Evolutionary conservation across 2,329 filamentous ascomycete genomes (phyloP).

Genomic region (Fusarium beomiforme): DNA sequence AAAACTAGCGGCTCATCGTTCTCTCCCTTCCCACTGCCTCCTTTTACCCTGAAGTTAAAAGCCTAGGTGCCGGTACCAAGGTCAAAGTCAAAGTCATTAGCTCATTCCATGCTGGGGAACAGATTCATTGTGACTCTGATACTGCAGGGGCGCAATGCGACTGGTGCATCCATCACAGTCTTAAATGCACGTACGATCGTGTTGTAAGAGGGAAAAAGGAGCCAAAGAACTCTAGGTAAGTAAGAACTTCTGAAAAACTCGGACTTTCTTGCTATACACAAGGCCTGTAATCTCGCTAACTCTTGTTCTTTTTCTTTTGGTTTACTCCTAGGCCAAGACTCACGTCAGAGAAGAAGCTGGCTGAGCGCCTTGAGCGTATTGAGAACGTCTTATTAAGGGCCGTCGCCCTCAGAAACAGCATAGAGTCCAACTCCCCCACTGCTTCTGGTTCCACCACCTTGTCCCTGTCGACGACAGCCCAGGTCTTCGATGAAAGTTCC

Average conservation of each 20-base stretch:
- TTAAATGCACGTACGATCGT: constrained; percentile 31
- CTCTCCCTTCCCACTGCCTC: not conserved
- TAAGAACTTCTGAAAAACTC: constrained; percentile 18
- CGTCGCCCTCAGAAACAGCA: not conserved
- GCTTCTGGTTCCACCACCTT: not conserved
- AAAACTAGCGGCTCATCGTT: not conserved
- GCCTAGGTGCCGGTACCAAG: not conserved
- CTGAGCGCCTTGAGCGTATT: not conserved
- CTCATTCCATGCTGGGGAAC: not conserved
- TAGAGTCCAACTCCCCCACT: not conserved
- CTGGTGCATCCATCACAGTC: constrained; percentile 32
- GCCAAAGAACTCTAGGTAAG: constrained; percentile 9
- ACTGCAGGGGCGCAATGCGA: constrained; percentile 8
- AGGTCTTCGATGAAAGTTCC: not conserved
- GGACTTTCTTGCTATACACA: not conserved
- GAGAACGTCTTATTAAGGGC: not conserved
- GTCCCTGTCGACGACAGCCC: not conserved
- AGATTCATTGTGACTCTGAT: constrained; percentile 31
- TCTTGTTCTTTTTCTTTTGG: not conserved
- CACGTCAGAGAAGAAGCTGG: not conserved
- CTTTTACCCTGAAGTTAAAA: not conserved
- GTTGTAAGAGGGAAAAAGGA: constrained; percentile 29
- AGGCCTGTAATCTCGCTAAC: not conserved
- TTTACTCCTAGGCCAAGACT: not conserved
- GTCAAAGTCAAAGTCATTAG: not conserved